Conservation (phyloP, 495 filamentous ascomycete species). For the Tuber microsphaerosporum region DNA sequence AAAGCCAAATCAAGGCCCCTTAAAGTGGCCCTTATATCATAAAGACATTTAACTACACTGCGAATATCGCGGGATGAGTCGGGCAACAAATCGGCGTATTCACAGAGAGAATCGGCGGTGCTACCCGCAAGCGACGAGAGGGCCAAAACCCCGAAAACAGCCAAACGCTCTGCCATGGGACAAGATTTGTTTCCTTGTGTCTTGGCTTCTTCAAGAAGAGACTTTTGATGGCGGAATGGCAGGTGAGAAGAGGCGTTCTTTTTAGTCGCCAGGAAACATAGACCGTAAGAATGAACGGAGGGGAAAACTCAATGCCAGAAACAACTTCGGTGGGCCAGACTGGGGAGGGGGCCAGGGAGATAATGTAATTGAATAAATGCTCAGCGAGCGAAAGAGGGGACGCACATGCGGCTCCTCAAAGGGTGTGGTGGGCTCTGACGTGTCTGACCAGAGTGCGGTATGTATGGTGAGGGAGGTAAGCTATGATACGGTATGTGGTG, state of each 20-base stretch:
- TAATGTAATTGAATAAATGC: constrained; percentile 38
- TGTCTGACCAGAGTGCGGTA: constrained; percentile 37
- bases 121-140: constrained; percentile 26
- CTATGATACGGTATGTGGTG: neutral
- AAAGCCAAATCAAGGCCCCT: constrained; percentile 33
- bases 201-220: constrained; percentile 7
- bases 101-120: constrained; percentile 33
- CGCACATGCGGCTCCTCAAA: constrained; percentile 34
- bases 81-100: constrained; percentile 34
- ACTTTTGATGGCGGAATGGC: neutral
- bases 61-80: constrained; percentile 38
- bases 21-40: constrained; percentile 35
- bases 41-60: constrained; percentile 26
- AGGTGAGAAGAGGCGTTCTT: neutral
- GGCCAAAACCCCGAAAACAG: constrained; percentile 30
- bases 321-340: constrained; percentile 22
- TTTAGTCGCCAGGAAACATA: constrained; percentile 20
- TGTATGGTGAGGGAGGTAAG: neutral
- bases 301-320: constrained; percentile 24
- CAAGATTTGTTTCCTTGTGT: constrained; percentile 32
- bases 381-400: constrained; percentile 34
- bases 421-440: constrained; percentile 40
- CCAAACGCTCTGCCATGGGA: constrained; percentile 37
- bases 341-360: constrained; percentile 25
- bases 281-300: constrained; percentile 19